Evolutionary conservation across 371 early-diverging fungal species (phyloP).

Genomic region (Rhizopus stolonifer): DNA sequence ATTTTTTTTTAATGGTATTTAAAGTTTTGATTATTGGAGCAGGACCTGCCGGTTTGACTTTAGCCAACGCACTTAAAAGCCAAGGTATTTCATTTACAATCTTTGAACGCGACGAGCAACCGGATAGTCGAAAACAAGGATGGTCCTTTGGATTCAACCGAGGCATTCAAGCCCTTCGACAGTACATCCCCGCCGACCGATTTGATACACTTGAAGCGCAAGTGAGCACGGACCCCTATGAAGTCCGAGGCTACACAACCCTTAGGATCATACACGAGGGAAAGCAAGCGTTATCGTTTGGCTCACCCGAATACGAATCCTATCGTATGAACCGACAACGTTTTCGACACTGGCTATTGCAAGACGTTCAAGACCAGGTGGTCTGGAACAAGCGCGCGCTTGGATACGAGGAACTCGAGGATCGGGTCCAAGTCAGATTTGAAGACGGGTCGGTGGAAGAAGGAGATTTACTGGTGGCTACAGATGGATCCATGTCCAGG

Average conservation of each 20-base stretch:
- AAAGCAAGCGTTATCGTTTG: not conserved
- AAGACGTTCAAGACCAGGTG: conserved; percentile 4
- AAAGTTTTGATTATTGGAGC: conserved; percentile 35
- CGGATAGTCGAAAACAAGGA: conserved; percentile 24
- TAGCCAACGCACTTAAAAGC: conserved; percentile 26
- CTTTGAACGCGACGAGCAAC: conserved; percentile 30
- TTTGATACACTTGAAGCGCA: conserved; percentile 7
- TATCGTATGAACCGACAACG: conserved; percentile 17
- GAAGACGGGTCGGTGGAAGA: conserved; percentile 22
- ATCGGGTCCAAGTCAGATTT: conserved; percentile 24
- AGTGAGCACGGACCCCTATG: conserved; percentile 6
- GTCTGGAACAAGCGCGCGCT: conserved; percentile 14
- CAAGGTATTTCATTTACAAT: conserved; percentile 25
- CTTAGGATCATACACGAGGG: conserved; percentile 5
- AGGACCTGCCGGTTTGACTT: conserved; percentile 37
- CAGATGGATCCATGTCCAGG: conserved; percentile 17
- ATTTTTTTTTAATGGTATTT: not conserved
- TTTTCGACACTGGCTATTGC: conserved; percentile 14
- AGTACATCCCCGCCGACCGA: conserved; percentile 5
- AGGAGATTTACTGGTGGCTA: conserved; percentile 14
- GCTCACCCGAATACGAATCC: not conserved
- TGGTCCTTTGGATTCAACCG: conserved; percentile 28
- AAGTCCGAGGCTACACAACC: not conserved
- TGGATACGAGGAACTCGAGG: conserved; percentile 6
- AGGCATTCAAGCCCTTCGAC: conserved; percentile 6